phyloP scores from a whole-genome alignment of 495 filamentous ascomycete species.

The Aspergillus nidulans region DNA sequence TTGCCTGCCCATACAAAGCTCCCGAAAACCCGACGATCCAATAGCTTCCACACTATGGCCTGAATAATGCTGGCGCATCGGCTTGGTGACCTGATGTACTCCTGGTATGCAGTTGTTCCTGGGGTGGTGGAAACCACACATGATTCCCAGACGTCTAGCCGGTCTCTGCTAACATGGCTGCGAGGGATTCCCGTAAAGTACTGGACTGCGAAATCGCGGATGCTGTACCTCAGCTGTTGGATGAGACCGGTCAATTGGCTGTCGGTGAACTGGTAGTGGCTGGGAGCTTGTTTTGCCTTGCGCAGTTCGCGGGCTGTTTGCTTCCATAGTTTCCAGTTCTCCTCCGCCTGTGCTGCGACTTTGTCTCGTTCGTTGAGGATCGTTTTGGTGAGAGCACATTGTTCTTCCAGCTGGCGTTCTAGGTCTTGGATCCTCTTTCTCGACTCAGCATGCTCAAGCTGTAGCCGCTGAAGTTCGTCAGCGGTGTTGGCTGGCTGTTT shows the following conservation, averaged over 20 bases:
- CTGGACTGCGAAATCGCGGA: constrained; percentile 3
- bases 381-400: neutral
- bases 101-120: neutral
- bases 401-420: neutral
- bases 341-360: neutral
- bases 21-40: neutral
- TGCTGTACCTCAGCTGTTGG: constrained; percentile 2
- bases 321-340: constrained; percentile 1
- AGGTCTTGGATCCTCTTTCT: neutral
- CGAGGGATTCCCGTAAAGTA: neutral
- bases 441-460: neutral
- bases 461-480: neutral
- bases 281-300: constrained; percentile 1
- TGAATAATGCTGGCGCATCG: constrained; percentile 3
- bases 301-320: neutral
- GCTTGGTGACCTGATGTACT: neutral
- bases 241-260: neutral
- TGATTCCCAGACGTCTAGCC: neutral
- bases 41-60: neutral
- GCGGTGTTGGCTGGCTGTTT: neutral
- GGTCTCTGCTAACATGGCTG: neutral
- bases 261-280: constrained; percentile 1
- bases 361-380: neutral
- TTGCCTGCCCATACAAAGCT: constrained; percentile 1
- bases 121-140: neutral